Evolutionary conservation across 1,284 basidiomycete genomes (phyloP).

Genomic region (Chiua sp.): DNA sequence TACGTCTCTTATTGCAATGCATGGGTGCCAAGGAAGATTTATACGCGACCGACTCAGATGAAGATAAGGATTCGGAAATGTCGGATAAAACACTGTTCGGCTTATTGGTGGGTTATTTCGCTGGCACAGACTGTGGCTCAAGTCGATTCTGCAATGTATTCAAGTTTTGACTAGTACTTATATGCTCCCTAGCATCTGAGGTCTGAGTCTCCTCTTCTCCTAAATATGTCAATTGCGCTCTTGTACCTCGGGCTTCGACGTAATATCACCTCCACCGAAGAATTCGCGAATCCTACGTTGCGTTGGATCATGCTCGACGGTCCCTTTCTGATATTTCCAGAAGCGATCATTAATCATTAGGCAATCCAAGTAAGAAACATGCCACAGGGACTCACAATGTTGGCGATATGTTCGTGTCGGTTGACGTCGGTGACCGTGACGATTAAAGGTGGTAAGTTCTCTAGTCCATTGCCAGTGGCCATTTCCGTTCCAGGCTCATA

Average conservation of each 20-base stretch:
- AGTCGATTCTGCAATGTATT: too few relatives aligned
- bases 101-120: too few relatives aligned
- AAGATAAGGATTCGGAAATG: too few relatives aligned
- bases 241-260: constrained; percentile 19
- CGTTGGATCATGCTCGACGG: constrained; percentile 75
- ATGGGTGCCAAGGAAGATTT: too few relatives aligned
- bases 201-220: too few relatives aligned
- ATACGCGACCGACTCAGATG: too few relatives aligned
- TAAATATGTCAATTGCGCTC: constrained; percentile 9
- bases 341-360: constrained; percentile 7
- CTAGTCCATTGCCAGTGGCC: constrained; percentile 26
- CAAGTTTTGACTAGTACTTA: too few relatives aligned
- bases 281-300: constrained; percentile 82
- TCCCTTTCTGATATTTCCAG: constrained; percentile 78
- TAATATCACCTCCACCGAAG: constrained; percentile 64
- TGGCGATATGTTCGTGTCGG: constrained; percentile 57
- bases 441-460: constrained; percentile 40
- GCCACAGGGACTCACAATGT: constrained; percentile 52
- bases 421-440: constrained; percentile 60
- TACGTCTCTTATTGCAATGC: too few relatives aligned
- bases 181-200: too few relatives aligned
- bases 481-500: constrained; percentile 39
- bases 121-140: too few relatives aligned
- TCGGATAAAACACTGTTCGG: too few relatives aligned
- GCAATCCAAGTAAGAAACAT: background rate